Evolutionary conservation across 2,329 filamentous ascomycete genomes (phyloP).

Genomic region (Amylocarpus encephaloides): DNA sequence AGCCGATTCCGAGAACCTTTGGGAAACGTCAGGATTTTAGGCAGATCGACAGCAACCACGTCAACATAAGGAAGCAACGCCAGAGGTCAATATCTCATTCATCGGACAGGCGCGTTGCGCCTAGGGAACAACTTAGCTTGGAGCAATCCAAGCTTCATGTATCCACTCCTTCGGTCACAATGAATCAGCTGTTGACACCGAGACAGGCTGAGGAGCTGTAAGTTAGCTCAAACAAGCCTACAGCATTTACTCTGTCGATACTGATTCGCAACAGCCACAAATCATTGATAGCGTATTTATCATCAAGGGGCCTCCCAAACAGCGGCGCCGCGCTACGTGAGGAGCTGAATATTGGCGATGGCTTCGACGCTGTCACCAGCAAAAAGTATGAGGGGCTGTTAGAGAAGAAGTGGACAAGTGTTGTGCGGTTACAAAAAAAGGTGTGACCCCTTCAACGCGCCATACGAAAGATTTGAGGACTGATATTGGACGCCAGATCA

Average conservation of each 20-base stretch:
- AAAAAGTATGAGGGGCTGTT: constrained; percentile 93
- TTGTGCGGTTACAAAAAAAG: constrained; percentile 94
- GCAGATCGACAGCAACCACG: neutral
- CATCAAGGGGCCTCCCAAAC: constrained; percentile 63
- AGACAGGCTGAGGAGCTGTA: constrained; percentile 87
- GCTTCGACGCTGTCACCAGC: constrained; percentile 71
- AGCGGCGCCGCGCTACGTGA: constrained; percentile 66
- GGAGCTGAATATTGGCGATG: constrained; percentile 64
- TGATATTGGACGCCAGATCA: constrained; percentile 54
- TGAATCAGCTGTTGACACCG: constrained; percentile 70
- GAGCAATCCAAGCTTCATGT: constrained; percentile 22
- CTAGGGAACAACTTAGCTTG: constrained; percentile 11
- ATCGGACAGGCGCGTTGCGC: constrained; percentile 21
- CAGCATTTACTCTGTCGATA: constrained; percentile 14
- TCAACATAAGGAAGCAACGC: constrained; percentile 8
- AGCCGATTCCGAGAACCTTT: neutral
- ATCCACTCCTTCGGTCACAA: constrained; percentile 35
- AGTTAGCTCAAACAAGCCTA: constrained; percentile 33
- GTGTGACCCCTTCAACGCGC: constrained; percentile 37
- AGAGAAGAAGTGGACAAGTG: constrained; percentile 98
- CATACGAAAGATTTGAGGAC: neutral
- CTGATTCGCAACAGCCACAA: constrained; percentile 61
- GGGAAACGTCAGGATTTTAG: too few species aligned
- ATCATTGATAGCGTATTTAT: constrained; percentile 84
- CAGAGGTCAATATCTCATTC: constrained; percentile 1